phyloP scores from a whole-genome alignment of 2,329 filamentous ascomycete genomes.

The Colletotrichum camelliae region DNA sequence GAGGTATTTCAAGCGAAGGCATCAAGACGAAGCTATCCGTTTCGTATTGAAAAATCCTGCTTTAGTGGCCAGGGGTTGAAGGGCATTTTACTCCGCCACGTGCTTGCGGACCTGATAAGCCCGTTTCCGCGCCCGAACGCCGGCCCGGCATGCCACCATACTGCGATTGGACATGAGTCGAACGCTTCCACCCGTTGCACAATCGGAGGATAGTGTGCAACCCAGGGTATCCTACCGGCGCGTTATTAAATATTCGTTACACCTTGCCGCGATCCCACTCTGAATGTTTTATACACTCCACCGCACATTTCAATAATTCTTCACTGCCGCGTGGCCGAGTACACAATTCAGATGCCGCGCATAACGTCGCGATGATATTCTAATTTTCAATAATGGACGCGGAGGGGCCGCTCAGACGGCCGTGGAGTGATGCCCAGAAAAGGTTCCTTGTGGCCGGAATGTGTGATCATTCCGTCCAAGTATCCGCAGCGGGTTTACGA shows the following conservation, averaged over 20 bases:
- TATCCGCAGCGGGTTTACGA: neutral
- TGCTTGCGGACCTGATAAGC: neutral
- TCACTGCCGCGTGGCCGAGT: neutral
- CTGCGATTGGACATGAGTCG: neutral
- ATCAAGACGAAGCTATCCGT: neutral
- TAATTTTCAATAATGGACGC: neutral
- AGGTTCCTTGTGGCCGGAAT: neutral
- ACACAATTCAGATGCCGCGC: neutral
- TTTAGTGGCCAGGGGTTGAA: neutral
- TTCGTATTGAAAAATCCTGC: neutral
- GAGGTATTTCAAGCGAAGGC: neutral
- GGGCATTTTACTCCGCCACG: neutral
- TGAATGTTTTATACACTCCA: neutral
- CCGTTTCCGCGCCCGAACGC: neutral
- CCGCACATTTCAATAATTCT: neutral
- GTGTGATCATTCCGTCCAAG: neutral
- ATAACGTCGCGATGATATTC: neutral
- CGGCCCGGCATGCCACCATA: neutral
- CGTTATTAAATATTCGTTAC: neutral
- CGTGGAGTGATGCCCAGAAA: neutral
- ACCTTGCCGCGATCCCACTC: neutral
- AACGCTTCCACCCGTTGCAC: neutral
- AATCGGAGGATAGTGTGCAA: neutral
- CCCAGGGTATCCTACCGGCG: neutral
- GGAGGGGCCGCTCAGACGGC: neutral